A percentile compares a stretch with the other conserved stretches of the same genome.
Evolutionary conservation across 1,284 basidiomycete genomes (phyloP).

Genomic region (Naganishia liquefaciens): DNA sequence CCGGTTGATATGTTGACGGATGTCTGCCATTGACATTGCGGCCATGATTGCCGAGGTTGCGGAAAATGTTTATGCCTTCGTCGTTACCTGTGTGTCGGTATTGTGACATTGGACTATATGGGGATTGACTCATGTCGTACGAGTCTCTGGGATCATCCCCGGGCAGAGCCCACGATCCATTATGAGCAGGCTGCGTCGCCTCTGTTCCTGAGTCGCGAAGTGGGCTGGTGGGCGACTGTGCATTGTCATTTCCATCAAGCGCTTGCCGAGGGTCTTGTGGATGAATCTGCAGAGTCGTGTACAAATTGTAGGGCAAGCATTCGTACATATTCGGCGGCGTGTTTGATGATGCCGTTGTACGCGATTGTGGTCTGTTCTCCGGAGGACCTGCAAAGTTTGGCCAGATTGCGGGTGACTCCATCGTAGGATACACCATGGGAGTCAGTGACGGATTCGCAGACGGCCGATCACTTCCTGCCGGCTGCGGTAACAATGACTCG

Average conservation of each 20-base stretch:
- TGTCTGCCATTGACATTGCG: neutral
- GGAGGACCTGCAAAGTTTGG: neutral
- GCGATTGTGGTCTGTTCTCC: constrained; percentile 14
- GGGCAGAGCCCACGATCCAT: neutral
- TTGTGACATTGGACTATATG: neutral
- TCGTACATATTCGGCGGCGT: constrained; percentile 23
- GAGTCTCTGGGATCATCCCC: neutral
- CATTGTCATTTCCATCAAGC: neutral
- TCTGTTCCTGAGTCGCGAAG: neutral
- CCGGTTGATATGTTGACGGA: neutral
- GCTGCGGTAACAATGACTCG: constrained; percentile 13
- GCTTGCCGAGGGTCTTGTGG: constrained; percentile 9
- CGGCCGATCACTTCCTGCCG: constrained; percentile 3
- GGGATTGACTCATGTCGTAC: neutral
- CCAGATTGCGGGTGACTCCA: neutral
- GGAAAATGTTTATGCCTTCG: neutral
- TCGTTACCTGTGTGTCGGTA: constrained; percentile 1
- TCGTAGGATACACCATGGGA: constrained; percentile 4
- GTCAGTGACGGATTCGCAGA: constrained; percentile 15
- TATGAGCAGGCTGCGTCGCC: neutral
- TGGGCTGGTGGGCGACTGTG: constrained; percentile 11
- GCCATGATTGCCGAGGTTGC: neutral
- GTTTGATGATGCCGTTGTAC: constrained; percentile 12
- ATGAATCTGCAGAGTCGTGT: constrained; percentile 18
- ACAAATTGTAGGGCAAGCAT: constrained; percentile 17